Evolutionary conservation across 2,329 filamentous ascomycete species (phyloP).

Genomic region (Tympanopsis confertula): DNA sequence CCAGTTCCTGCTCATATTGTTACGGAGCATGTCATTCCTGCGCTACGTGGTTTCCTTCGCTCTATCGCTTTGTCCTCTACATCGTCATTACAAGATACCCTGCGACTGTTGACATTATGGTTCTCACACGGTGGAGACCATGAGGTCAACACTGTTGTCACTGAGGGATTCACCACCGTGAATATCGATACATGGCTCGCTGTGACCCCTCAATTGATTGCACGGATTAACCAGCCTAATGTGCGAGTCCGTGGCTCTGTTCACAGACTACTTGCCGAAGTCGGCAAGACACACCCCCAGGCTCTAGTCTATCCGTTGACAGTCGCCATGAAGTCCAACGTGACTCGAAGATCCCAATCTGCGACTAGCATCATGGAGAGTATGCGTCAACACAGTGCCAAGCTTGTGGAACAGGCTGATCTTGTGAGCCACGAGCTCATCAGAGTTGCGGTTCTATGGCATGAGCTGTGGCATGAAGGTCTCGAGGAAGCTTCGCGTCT

Average conservation of each 20-base stretch:
- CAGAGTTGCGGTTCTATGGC: slow-evolving; percentile 91
- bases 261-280: slow-evolving; percentile 81
- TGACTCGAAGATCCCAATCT: slow-evolving; percentile 67
- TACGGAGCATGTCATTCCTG: slow-evolving; percentile 77
- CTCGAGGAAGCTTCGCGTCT: slow-evolving; percentile 90
- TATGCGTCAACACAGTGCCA: slow-evolving; percentile 88
- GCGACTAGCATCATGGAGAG: slow-evolving; percentile 93
- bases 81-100: slow-evolving; percentile 77
- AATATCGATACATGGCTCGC: slow-evolving; percentile 98
- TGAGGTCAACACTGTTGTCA: slow-evolving; percentile 80
- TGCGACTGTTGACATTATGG: slow-evolving; percentile 87
- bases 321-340: slow-evolving; percentile 82
- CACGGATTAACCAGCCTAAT: slow-evolving; percentile 93
- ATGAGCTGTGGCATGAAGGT: slow-evolving; percentile 97
- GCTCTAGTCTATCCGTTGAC: slow-evolving; percentile 94
- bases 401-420: slow-evolving; percentile 87
- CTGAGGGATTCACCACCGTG: slow-evolving; percentile 80
- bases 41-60: slow-evolving; percentile 91
- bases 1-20: slow-evolving; percentile 10
- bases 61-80: slow-evolving; percentile 86
- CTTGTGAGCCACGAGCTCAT: slow-evolving; percentile 94
- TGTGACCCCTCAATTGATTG: slow-evolving; percentile 94
- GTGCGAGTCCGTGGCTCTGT: slow-evolving; percentile 77
- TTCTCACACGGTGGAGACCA: slow-evolving; percentile 82
- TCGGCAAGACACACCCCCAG: slow-evolving; percentile 88